A percentile compares a stretch with the other conserved stretches of the same genome.
Evolutionary conservation across 352 stramenopile genomes (phyloP).

Genomic region (Phytophthora rubi): DNA sequence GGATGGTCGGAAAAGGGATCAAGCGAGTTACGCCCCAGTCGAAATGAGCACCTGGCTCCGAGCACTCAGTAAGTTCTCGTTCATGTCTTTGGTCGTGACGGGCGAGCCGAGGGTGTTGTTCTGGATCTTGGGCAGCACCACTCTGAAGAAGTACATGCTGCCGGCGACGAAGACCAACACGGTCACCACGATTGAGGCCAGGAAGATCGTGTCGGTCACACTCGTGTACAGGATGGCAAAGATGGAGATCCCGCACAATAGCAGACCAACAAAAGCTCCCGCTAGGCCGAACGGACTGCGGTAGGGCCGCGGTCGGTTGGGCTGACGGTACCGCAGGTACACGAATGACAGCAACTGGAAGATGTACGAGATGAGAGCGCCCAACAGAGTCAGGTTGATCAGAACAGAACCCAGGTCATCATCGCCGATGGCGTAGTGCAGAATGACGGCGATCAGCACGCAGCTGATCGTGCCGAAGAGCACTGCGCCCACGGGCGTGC

Average conservation of each 20-base stretch:
- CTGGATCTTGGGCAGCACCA: constrained; percentile 48
- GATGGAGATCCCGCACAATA: constrained; percentile 47
- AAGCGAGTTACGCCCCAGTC: background rate
- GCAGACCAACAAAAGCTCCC: constrained; percentile 47
- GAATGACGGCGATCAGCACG: constrained; percentile 44
- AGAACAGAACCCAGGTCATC: constrained; percentile 56
- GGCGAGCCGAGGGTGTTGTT: constrained; percentile 34
- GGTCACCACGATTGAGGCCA: constrained; percentile 57
- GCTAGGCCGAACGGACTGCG: constrained; percentile 54
- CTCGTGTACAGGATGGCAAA: constrained; percentile 67
- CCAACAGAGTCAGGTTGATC: constrained; percentile 54
- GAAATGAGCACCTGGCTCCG: constrained; percentile 10
- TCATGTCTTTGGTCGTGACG: constrained; percentile 40
- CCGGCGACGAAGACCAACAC: constrained; percentile 50
- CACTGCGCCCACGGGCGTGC: constrained; percentile 52
- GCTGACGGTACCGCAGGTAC: constrained; percentile 53
- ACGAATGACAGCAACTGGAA: constrained; percentile 73
- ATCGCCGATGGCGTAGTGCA: constrained; percentile 67
- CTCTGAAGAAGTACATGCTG: constrained; percentile 48
- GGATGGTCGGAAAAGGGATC: background rate
- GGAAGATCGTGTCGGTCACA: constrained; percentile 53
- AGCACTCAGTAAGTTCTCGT: constrained; percentile 36
- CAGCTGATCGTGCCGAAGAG: constrained; percentile 49
- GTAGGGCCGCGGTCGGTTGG: constrained; percentile 56
- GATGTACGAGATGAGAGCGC: constrained; percentile 60